Evolutionary conservation across 2,329 filamentous ascomycete species (phyloP).

Genomic region (Aspergillus quadrilineatus): DNA sequence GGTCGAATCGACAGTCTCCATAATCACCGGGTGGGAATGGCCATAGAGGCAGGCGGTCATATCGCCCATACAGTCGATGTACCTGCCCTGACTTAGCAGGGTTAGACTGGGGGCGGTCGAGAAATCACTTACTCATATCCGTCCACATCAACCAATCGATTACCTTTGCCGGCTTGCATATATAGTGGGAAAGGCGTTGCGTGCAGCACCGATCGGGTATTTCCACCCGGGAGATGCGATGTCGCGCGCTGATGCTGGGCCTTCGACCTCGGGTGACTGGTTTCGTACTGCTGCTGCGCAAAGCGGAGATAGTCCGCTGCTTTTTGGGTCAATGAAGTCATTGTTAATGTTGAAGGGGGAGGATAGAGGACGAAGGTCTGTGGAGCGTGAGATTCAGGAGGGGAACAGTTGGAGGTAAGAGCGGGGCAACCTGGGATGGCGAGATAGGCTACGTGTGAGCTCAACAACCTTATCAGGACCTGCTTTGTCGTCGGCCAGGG

Average conservation of each 20-base stretch:
- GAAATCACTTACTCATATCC: constrained; percentile 16
- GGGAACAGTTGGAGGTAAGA: background rate
- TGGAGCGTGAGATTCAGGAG: background rate
- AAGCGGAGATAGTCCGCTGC: background rate
- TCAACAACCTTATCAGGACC: background rate
- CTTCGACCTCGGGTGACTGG: constrained; percentile 13
- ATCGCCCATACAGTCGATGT: constrained; percentile 63
- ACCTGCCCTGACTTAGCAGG: constrained; percentile 27
- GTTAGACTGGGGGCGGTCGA: background rate
- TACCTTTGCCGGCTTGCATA: constrained; percentile 14
- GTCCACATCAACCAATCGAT: constrained; percentile 17
- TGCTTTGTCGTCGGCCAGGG: background rate
- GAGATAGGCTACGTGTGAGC: no score
- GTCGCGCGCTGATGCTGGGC: constrained; percentile 21
- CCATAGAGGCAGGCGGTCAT: constrained; percentile 66
- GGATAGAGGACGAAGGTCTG: background rate
- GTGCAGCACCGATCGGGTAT: constrained; percentile 29
- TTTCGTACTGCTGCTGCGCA: background rate
- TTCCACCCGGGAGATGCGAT: constrained; percentile 31
- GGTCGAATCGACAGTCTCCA: constrained; percentile 43
- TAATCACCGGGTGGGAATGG: constrained; percentile 60
- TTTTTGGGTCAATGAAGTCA: background rate
- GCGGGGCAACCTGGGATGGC: background rate
- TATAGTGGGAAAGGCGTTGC: constrained; percentile 20
- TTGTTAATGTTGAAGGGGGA: background rate